These are phyloP conservation scores for Trichoderma harzianum DNA, from an alignment of 2,329 filamentous ascomycete genomes.

Conservation along the genomic window DNA sequence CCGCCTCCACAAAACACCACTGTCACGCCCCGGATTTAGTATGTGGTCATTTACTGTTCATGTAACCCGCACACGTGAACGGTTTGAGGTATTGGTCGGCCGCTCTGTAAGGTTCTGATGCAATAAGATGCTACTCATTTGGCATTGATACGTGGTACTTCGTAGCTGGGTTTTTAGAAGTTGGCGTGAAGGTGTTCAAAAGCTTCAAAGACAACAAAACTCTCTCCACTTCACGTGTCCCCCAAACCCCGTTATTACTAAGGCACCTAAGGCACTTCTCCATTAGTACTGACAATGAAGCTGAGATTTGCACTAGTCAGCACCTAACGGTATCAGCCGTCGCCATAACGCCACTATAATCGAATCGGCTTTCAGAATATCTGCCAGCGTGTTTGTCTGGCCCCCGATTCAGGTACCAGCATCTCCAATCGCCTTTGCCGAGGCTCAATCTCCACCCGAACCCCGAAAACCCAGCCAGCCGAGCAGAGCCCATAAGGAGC, in stretches of 20 bases:
- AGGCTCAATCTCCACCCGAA: neutral
- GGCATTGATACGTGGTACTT: neutral
- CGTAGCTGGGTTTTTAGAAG: neutral
- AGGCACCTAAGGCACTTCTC: neutral
- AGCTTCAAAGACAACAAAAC: neutral
- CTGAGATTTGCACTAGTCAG: neutral
- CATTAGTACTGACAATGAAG: neutral
- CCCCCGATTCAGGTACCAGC: neutral
- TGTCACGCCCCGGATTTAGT: neutral
- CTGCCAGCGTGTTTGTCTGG: neutral
- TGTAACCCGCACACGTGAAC: neutral
- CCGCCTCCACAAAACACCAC: neutral
- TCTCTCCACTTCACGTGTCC: neutral
- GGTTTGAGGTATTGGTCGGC: neutral
- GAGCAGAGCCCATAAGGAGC: neutral
- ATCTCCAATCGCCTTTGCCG: neutral
- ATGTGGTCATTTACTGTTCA: neutral
- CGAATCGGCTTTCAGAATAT: neutral
- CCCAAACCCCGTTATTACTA: neutral
- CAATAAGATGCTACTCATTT: neutral
- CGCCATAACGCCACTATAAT: neutral
- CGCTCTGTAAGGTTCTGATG: neutral
- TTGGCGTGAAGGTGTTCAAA: neutral
- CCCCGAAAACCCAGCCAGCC: neutral
- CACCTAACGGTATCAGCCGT: neutral